These are phyloP conservation scores for Yarrowia sp. DNA, from an alignment of 805 yeast genomes.

Conservation along the genomic window DNA sequence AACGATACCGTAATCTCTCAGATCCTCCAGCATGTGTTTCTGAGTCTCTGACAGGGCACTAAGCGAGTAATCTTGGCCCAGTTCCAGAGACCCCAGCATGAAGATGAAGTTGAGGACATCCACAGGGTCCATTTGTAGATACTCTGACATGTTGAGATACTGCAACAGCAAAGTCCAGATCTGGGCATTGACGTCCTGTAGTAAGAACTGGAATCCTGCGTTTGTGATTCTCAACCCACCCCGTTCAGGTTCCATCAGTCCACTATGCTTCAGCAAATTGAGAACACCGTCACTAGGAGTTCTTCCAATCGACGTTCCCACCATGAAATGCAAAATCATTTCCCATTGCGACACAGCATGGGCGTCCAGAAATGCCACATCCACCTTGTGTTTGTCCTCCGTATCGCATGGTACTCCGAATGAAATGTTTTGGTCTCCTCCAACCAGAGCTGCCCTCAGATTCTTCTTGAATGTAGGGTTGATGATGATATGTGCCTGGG, in stretches of 20 bases:
- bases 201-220: slow-evolving; percentile 88
- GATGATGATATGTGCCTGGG: slow-evolving; percentile 47
- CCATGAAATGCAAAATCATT: slow-evolving; percentile 94
- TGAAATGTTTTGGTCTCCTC: slow-evolving; percentile 67
- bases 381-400: slow-evolving; percentile 63
- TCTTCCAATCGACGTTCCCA: slow-evolving; percentile 75
- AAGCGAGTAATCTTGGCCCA: slow-evolving; percentile 84
- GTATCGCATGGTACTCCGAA: slow-evolving; percentile 76
- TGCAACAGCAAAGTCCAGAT: slow-evolving; percentile 91
- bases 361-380: slow-evolving; percentile 69
- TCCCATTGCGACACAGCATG: slow-evolving; percentile 95
- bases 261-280: slow-evolving; percentile 75
- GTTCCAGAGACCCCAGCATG: slow-evolving; percentile 88
- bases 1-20: slow-evolving; percentile 89
- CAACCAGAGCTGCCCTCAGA: slow-evolving; percentile 83
- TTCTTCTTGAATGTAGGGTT: slow-evolving; percentile 78
- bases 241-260: slow-evolving; percentile 71
- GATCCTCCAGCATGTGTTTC: slow-evolving; percentile 82
- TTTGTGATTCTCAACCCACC: slow-evolving; percentile 74
- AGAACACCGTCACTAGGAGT: slow-evolving; percentile 82
- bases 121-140: slow-evolving; percentile 90
- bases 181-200: slow-evolving; percentile 93
- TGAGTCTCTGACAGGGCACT: slow-evolving; percentile 80
- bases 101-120: slow-evolving; percentile 93
- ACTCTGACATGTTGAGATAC: slow-evolving; percentile 83